Evolutionary conservation across 192 early-diverging fungal genomes (phyloP).

Genomic region (Linderina pennispora): DNA sequence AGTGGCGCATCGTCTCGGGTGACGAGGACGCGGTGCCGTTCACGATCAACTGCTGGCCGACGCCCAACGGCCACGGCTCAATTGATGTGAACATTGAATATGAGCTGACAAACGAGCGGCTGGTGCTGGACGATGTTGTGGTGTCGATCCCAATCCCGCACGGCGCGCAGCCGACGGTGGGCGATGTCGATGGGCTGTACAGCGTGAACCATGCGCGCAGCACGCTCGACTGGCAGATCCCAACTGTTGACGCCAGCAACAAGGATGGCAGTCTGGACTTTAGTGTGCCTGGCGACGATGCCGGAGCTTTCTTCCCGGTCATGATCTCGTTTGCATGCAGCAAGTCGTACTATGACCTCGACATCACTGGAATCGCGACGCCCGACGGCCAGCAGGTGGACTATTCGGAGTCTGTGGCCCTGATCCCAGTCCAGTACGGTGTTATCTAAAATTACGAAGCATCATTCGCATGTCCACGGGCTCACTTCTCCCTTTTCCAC

Average conservation of each 20-base stretch:
- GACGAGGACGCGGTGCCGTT: conserved; percentile 85
- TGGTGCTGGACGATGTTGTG: conserved; percentile 80
- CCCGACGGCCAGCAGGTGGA: conserved; percentile 53
- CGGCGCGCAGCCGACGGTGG: conserved; percentile 63
- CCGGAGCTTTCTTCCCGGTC: conserved; percentile 83
- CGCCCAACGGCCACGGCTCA: conserved; percentile 76
- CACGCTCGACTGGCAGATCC: conserved; percentile 77
- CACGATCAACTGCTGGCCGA: conserved; percentile 93
- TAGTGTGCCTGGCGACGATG: conserved; percentile 67
- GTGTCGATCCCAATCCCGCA: conserved; percentile 87
- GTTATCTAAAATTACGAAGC: conserved; percentile 55
- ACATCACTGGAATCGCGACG: conserved; percentile 41
- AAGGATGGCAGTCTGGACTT: conserved; percentile 82
- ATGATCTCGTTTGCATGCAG: conserved; percentile 67
- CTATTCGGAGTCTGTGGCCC: conserved; percentile 67
- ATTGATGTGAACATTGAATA: conserved; percentile 98
- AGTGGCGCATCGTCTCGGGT: conserved; percentile 79
- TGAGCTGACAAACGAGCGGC: conserved; percentile 68
- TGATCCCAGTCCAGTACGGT: conserved; percentile 74
- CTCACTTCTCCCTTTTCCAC: not conserved
- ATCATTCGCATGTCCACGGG: too few relatives aligned
- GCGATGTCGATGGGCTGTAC: conserved; percentile 79
- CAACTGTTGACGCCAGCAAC: conserved; percentile 69
- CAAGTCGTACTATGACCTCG: conserved; percentile 69
- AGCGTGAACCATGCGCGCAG: conserved; percentile 63